A percentile compares a stretch with the other conserved stretches of the same genome.
These are phyloP conservation scores for Sugiyamaella smithiae DNA, from an alignment of 805 yeast genomes.

Conservation along the genomic window DNA sequence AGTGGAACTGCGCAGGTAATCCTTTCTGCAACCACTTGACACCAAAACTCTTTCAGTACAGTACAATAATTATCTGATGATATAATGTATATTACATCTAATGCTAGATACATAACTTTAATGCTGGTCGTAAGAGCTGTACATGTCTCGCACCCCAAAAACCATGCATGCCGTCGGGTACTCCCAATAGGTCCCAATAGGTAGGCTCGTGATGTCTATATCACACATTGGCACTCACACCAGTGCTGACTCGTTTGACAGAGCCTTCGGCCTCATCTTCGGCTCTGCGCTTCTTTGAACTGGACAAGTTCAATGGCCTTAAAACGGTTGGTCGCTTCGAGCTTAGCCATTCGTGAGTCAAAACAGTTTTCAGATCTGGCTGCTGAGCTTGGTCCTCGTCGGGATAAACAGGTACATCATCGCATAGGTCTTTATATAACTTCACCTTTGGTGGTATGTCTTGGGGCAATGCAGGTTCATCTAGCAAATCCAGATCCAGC, in stretches of 20 bases:
- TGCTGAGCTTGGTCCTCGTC: background rate
- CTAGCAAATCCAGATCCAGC: conserved; percentile 2
- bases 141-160: no score
- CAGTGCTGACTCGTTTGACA: background rate
- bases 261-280: background rate
- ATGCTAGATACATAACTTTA: no score
- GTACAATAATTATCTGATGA: no score
- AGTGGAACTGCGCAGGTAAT: no score
- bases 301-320: background rate
- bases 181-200: no score
- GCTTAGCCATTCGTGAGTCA: background rate
- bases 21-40: no score
- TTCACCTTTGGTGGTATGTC: conserved; percentile 5
- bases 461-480: background rate
- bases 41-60: no score
- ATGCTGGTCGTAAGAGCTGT: no score
- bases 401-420: conserved; percentile 13
- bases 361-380: background rate
- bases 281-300: background rate
- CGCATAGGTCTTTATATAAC: conserved; percentile 11
- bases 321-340: background rate
- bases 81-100: no score
- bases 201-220: no score
- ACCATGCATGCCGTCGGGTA: no score
- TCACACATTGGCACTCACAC: no score